phyloP scores from a whole-genome alignment of 331 rosid species.

The Malus hybrid region DNA sequence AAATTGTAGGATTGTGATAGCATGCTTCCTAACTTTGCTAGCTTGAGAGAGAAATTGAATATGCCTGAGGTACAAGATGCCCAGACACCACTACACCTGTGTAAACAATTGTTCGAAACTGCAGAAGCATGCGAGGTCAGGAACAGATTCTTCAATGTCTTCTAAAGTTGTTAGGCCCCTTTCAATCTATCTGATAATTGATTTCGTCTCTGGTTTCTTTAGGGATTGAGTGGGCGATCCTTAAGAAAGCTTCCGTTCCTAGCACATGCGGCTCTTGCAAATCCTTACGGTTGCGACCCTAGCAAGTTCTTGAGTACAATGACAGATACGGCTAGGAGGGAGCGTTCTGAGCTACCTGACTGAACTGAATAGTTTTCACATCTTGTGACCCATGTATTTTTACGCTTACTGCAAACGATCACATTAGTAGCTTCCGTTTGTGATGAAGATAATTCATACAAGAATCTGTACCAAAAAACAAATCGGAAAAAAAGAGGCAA shows the following conservation, averaged over 20 bases:
- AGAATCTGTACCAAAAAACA: background rate
- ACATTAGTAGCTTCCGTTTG: background rate
- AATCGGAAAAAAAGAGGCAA: background rate
- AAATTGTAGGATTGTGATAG: conserved; percentile 44
- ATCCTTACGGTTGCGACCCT: conserved; percentile 60
- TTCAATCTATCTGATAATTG: background rate
- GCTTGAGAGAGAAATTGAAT: conserved; percentile 50
- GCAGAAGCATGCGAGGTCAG: conserved; percentile 91
- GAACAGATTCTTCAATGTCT: conserved; percentile 4
- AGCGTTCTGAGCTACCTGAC: conserved; percentile 77
- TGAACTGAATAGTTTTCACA: conserved; percentile 16
- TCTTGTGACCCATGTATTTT: conserved; percentile 15
- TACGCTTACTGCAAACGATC: background rate
- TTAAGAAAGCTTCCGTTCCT: conserved; percentile 94
- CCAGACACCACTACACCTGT: conserved; percentile 31
- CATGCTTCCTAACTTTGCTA: conserved; percentile 48
- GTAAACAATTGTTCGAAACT: conserved; percentile 59
- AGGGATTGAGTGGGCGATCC: conserved; percentile 92
- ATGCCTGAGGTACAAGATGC: conserved; percentile 31
- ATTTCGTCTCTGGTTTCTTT: conserved; percentile 7
- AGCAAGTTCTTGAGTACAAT: conserved; percentile 58
- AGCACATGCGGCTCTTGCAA: conserved; percentile 66
- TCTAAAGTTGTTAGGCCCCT: background rate
- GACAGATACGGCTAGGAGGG: conserved; percentile 35
- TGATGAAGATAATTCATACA: background rate